Percentiles rank a stretch among this genome's conserved stretches.
These are phyloP conservation scores for Boletus tomentosulus DNA, from an alignment of 768 basidiomycete genomes.

Conservation along the genomic window DNA sequence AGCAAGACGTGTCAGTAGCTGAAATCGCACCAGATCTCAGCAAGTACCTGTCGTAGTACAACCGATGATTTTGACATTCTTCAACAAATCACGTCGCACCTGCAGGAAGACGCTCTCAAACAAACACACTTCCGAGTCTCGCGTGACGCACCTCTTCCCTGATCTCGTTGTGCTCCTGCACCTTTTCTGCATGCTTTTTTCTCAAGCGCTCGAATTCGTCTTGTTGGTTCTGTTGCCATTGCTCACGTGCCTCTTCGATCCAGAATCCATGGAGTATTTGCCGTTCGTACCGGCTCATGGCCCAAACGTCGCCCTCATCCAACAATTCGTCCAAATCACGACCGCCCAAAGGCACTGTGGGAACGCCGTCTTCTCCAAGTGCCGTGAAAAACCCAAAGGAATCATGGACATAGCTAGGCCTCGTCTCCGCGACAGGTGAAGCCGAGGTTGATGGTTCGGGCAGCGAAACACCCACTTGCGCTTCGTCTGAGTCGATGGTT, in stretches of 20 bases:
- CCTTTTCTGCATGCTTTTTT: constrained; percentile 38
- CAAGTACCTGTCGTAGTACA: constrained; percentile 69
- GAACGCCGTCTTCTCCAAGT: constrained; percentile 35
- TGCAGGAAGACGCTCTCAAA: constrained; percentile 21
- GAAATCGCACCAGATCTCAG: background rate
- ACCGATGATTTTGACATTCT: constrained; percentile 57
- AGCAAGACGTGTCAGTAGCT: background rate
- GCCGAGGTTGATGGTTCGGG: background rate
- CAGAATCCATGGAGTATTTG: constrained; percentile 41
- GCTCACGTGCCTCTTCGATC: constrained; percentile 39
- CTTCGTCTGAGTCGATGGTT: background rate
- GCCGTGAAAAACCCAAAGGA: constrained; percentile 34
- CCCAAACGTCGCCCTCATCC: constrained; percentile 43
- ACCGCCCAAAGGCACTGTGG: constrained; percentile 34
- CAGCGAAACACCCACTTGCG: background rate
- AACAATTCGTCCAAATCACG: constrained; percentile 40
- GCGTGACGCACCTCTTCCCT: constrained; percentile 48
- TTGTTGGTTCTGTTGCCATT: constrained; percentile 27
- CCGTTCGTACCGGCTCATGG: constrained; percentile 50
- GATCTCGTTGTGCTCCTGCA: constrained; percentile 35
- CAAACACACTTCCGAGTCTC: background rate
- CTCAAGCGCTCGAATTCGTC: constrained; percentile 43
- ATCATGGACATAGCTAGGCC: constrained; percentile 21
- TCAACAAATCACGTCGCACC: constrained; percentile 54
- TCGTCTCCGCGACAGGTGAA: background rate